These are phyloP conservation scores for Epichloe uncinata DNA, from an alignment of 2,329 filamentous ascomycete genomes.

Conservation along the genomic window DNA sequence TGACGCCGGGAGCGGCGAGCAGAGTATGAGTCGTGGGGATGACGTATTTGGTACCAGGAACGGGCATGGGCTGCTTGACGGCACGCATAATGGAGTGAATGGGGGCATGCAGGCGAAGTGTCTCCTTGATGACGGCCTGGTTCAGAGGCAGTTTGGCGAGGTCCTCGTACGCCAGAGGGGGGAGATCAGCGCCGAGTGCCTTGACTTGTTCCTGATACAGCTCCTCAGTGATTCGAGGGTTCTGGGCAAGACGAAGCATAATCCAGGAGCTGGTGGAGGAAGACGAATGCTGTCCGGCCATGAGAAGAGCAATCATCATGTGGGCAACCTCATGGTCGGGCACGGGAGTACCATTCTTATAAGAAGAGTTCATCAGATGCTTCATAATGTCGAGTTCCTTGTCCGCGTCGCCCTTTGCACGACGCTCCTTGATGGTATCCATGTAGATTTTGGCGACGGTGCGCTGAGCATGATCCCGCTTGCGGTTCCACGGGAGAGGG, in stretches of 20 bases:
- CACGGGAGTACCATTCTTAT: constrained; percentile 70
- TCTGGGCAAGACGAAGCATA: constrained; percentile 63
- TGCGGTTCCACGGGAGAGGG: constrained; percentile 76
- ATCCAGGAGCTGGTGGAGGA: constrained; percentile 80
- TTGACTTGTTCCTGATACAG: constrained; percentile 71
- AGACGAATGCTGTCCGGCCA: constrained; percentile 85
- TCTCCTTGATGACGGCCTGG: constrained; percentile 79
- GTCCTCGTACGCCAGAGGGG: constrained; percentile 62
- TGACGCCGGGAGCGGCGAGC: constrained; percentile 74
- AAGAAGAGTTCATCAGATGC: constrained; percentile 73
- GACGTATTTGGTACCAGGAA: constrained; percentile 70
- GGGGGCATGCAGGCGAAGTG: constrained; percentile 76
- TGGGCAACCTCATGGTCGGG: constrained; percentile 77
- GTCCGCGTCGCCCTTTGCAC: constrained; percentile 36
- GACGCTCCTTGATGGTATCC: constrained; percentile 64
- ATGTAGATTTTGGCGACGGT: constrained; percentile 74
- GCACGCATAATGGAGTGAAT: constrained; percentile 93
- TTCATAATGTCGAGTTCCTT: constrained; percentile 67
- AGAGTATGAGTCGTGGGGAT: constrained; percentile 72
- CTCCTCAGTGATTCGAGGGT: constrained; percentile 67
- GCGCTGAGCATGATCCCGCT: constrained; percentile 64
- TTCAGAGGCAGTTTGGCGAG: constrained; percentile 70
- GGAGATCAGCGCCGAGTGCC: constrained; percentile 60
- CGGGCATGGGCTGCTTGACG: constrained; percentile 75
- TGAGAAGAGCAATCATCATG: constrained; percentile 88